Evolutionary conservation across 306 rosid genomes (phyloP).

Genomic region (Rosa chinensis): DNA sequence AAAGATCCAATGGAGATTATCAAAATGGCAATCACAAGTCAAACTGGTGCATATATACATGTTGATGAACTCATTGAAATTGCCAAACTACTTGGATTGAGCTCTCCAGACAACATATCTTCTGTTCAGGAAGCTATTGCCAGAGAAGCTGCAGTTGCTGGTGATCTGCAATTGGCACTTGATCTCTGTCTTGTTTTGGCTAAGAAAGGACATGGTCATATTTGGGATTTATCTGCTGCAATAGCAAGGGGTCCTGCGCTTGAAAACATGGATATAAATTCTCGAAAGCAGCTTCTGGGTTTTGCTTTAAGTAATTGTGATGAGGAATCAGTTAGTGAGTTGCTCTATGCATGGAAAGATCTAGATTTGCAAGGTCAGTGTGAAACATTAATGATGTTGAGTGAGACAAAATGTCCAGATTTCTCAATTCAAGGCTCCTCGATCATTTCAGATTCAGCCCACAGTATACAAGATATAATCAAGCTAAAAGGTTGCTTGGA

Average conservation of each 20-base stretch:
- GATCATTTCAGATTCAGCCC: conserved; percentile 39
- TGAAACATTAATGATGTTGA: conserved; percentile 56
- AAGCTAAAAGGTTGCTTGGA: conserved; percentile 44
- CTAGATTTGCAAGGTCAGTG: conserved; percentile 95
- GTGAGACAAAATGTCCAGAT: conserved; percentile 53
- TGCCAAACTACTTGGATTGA: conserved; percentile 87
- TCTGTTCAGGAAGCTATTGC: conserved; percentile 96
- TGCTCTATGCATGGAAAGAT: conserved; percentile 94
- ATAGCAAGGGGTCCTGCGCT: conserved; percentile 99
- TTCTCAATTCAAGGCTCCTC: conserved; percentile 61
- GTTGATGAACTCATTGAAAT: conserved; percentile 93
- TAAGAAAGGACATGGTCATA: conserved; percentile 80
- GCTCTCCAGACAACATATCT: conserved; percentile 71
- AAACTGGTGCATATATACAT: conserved; percentile 89
- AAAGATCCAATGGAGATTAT: conserved; percentile 92
- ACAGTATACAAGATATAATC: conserved; percentile 41
- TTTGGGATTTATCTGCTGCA: conserved; percentile 99
- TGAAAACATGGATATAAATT: conserved; percentile 83
- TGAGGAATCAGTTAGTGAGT: conserved; percentile 87
- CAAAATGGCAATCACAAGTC: conserved; percentile 82
- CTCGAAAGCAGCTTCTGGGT: conserved; percentile 88
- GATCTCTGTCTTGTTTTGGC: conserved; percentile 93
- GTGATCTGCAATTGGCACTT: conserved; percentile 96
- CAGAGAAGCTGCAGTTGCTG: conserved; percentile 99
- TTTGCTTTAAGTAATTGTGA: conserved; percentile 95